Base-by-base conservation (phyloP, 306 rosid species). In the Fagus sylvatica region DNA sequence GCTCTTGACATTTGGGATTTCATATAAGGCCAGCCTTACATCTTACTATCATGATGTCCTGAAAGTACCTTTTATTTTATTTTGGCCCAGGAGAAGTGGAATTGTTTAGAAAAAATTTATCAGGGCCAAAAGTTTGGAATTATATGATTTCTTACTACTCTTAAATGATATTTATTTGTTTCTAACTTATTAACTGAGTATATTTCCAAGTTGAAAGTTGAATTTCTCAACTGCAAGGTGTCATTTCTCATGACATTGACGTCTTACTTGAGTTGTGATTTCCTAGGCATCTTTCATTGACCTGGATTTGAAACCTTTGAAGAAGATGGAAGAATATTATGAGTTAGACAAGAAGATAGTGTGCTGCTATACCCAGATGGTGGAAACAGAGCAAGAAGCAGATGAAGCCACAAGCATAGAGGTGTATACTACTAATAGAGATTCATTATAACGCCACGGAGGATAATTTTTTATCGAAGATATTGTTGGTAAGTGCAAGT, bases 261-360 rank as follows among this genome's bases (percentile, higher is more conserved):
- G 54, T 62, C 84, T 80, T 78, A 79, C 33, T 69, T 71, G 66
- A 55, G 72, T 72, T 79, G 73, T 78, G 67, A 81, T 75, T 82
- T 87, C 59, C 28, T 75, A 93, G 98, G 93, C 82, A 41, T 74
- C 85, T 78, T 93, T 93, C 82, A 87, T 96, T 59, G 99, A 96
- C 83, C 86, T 96, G 89, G 96, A 96, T 87, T 76, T 96, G 88
- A 96, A 93, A 83, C 85, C 89, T 73, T 55, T 91, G 89, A 85
- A 81, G 85, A 96, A 88, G 80, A 91, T 96, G 96, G 94, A 90
- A 87, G 89, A 88, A 78, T 91, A 93, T 81, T 96, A 87, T 88
- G 90, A 91, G 72, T 82, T 91, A 76, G 99, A 96, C 73, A 86
- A 90, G 91, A 90, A 89, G 86, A 90, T 96, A 46, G 96, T 96